Evolutionary conservation across 768 basidiomycete genomes (phyloP).

Genomic region (Agaricus bisporus): DNA sequence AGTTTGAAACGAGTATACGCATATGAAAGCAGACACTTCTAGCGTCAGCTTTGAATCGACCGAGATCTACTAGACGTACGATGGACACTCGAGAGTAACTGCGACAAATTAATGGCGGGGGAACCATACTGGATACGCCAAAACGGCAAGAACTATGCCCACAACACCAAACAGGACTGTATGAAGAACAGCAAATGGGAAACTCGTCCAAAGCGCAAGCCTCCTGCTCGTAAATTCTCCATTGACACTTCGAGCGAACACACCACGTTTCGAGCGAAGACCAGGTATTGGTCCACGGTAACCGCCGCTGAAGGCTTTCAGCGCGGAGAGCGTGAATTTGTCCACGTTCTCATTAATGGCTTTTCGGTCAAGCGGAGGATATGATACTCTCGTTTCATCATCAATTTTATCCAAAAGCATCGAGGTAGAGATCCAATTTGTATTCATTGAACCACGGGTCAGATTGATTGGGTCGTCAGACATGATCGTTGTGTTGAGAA

Average conservation of each 20-base stretch:
- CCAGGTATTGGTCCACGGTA: neutral
- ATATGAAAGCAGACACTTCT: too few species aligned
- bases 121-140: neutral
- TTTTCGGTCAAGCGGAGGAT: neutral
- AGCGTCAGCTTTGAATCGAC: too few species aligned
- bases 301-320: constrained; percentile 1
- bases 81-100: too few species aligned
- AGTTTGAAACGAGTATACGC: too few species aligned
- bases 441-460: neutral
- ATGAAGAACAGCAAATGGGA: constrained; percentile 1
- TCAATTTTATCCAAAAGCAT: neutral
- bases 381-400: neutral
- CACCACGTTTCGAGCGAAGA: too few species aligned
- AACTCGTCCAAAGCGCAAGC: constrained; percentile 1
- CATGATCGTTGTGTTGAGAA: neutral
- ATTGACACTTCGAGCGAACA: neutral
- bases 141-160: neutral
- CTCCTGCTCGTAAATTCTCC: neutral
- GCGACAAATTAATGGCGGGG: too few species aligned
- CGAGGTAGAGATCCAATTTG: neutral
- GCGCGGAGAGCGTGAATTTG: neutral
- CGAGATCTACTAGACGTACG: too few species aligned
- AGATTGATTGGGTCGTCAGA: neutral
- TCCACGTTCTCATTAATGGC: neutral
- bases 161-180: neutral